Evolutionary conservation across 2,329 filamentous ascomycete genomes (phyloP).

Genomic region (Colletotrichum sp.): DNA sequence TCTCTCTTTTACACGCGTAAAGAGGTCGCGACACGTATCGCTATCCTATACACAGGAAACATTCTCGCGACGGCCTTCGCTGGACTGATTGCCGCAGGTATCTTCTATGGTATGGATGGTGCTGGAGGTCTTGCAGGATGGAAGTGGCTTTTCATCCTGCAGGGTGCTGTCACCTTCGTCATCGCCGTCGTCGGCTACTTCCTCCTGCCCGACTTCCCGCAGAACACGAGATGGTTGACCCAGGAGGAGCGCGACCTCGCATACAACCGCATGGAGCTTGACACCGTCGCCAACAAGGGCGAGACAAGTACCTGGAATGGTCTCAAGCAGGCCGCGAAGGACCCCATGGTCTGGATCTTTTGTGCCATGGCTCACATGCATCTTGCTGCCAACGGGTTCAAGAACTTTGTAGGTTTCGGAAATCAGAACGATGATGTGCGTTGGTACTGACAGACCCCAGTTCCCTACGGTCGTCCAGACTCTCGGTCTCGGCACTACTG

Average conservation of each 20-base stretch:
- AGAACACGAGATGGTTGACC: slow-evolving; percentile 26
- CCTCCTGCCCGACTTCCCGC: slow-evolving; percentile 25
- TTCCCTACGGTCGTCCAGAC: slow-evolving; percentile 49
- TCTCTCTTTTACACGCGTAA: slow-evolving; percentile 69
- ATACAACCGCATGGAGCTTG: slow-evolving; percentile 27
- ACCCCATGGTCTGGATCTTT: slow-evolving; percentile 50
- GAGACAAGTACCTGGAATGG: slow-evolving; percentile 27
- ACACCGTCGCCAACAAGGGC: slow-evolving; percentile 28
- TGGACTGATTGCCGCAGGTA: slow-evolving; percentile 67
- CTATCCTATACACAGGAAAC: slow-evolving; percentile 63
- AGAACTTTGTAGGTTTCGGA: slow-evolving; percentile 36
- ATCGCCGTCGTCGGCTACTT: slow-evolving; percentile 22
- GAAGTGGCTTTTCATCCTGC: slow-evolving; percentile 48
- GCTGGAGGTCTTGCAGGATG: slow-evolving; percentile 40
- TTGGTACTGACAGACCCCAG: background rate
- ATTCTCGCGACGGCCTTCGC: slow-evolving; percentile 73
- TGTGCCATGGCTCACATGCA: slow-evolving; percentile 56
- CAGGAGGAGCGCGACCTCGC: slow-evolving; percentile 24
- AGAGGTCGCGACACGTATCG: slow-evolving; percentile 67
- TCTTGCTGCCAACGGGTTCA: slow-evolving; percentile 50
- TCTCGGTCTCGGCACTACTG: slow-evolving; percentile 49
- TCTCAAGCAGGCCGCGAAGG: slow-evolving; percentile 39
- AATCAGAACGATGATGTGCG: rapidly evolving
- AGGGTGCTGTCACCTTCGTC: slow-evolving; percentile 40
- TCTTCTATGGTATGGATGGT: slow-evolving; percentile 61